phyloP scores from a whole-genome alignment of 208 protist genomes.

The Angomonas deanei region DNA sequence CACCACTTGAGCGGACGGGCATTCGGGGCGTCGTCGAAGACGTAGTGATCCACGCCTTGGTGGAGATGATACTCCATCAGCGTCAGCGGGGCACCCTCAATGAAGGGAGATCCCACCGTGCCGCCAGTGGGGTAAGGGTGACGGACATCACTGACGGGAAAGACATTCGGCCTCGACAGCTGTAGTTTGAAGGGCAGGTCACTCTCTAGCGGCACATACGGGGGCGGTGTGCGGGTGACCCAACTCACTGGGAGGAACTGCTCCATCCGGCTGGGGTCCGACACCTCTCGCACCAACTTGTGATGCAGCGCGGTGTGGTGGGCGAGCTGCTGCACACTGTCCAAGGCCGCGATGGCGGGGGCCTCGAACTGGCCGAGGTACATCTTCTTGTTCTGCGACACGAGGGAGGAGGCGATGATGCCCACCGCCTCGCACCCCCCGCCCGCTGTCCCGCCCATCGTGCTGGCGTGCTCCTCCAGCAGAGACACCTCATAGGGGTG shows the following conservation, averaged over 20 bases:
- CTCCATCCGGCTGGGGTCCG: conserved; percentile 26
- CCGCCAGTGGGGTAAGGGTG: conserved; percentile 50
- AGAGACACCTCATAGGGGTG: conserved; percentile 62
- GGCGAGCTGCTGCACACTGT: conserved; percentile 75
- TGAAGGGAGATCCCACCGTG: conserved; percentile 72
- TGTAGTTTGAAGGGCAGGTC: conserved; percentile 82
- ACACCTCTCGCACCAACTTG: conserved; percentile 36
- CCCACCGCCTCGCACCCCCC: conserved; percentile 61
- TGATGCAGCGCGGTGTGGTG: conserved; percentile 60
- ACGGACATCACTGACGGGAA: conserved; percentile 10
- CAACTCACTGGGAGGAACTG: conserved; percentile 69
- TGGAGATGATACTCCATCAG: conserved; percentile 76
- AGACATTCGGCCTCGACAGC: conserved; percentile 63
- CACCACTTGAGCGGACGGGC: conserved; percentile 83
- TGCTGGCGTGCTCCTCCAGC: conserved; percentile 52
- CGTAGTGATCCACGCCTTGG: conserved; percentile 81
- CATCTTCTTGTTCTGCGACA: conserved; percentile 73
- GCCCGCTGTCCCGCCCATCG: conserved; percentile 23
- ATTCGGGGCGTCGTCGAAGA: conserved; percentile 80
- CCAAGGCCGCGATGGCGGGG: conserved; percentile 64
- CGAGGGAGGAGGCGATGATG: conserved; percentile 67
- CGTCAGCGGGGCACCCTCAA: conserved; percentile 51
- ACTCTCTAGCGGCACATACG: conserved; percentile 78
- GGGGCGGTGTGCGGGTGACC: conserved; percentile 72
- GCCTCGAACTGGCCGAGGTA: conserved; percentile 87